Base-by-base conservation (phyloP, 1,284 basidiomycete species). In the Heterobasidion parviporum region DNA sequence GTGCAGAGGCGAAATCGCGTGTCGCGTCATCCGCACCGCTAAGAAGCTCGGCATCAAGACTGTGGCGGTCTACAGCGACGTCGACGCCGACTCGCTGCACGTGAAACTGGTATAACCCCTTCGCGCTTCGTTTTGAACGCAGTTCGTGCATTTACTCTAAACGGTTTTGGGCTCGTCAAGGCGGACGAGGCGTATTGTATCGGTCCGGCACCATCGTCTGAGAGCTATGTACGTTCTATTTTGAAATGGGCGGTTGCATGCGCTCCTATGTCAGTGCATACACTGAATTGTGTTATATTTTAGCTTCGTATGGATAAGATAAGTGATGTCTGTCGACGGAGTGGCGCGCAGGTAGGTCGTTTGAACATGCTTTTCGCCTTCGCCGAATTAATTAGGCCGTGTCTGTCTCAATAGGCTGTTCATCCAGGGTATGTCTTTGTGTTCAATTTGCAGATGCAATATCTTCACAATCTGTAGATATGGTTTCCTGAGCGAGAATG, bases 151-250 rank as follows among this genome's bases (percentile, higher is more conserved):
- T 26, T 26, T 26, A 26, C 26, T 26, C 6, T 5, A 6, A 5
- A 5, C 35, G 18, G 14, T 10, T 41, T 16, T 36, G n/a, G 2
- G 8, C 50, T 8, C 41, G 43, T 16, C 35, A 52, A 92, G 87
- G 94, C 95, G n/a, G 94, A 98, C 66, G 94, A 98, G 67, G 94
- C 94, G 5, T 95, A 92, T 67, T 91, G 89, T 63, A 94, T 98
- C 53, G 94, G 95, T 1, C 92, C 92, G 15, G 90, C 94, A 1
- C 85, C 87, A 0, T 94, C 92, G 0, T 72, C 87, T 0, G 87
- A 96, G 67, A 94, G 92, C 64, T 97, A 98, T 74, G 90, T 92
- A 57, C 68, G 85, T 78, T 50, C n/a, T 16, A 26, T 20, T 32
- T 32, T 20, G 15, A 18, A 16, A 18, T 43, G 32, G 44, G 10